Base-by-base conservation (phyloP, 2,329 filamentous ascomycete species). In the Alternaria dauci region DNA sequence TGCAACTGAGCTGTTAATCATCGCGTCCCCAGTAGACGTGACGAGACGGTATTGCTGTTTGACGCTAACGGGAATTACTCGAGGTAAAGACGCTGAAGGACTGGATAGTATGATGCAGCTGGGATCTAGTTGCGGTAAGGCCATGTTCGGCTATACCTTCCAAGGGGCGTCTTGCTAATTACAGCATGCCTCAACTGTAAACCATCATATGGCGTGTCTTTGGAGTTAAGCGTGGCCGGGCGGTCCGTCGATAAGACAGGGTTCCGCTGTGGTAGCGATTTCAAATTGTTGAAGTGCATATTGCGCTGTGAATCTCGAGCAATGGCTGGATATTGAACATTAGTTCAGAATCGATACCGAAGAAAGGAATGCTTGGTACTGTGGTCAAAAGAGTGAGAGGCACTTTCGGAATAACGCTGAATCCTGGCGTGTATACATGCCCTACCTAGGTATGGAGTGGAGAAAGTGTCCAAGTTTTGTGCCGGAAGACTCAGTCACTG, bases 51-150 rank as follows among this genome's bases (percentile, higher is more conserved):
- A 34, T 48, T 20, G 11, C 44, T 44, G 43, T 30, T 18, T n/a
- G 20, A 14, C 54, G 36, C 54, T 42, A 43, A 32, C 38, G 36
- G 44, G 44, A 42, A 51, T 56, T 36, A 32, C 26, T 50, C 28
- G 18, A 48, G 12, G n/a, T 30, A 12, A 48, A 48, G 28, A 28
- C 28, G 18, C 20, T 20, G 18, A 23, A 30, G 6, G 32, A 25
- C 20, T 18, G n/a, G 30, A 23, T 42, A n/a, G 39, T 25, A 42
- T 43, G 23, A n/a, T 43, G 41, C 23, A 43, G 41, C 11, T 9
- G 14, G 23, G 8, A 7, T 8, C 20, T 23, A 8, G 46, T 25
- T 23, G 30, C 18, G 30, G 6, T 36, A 48, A 16, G 46, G 30
- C 30, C 30, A 7, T 25, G 46, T 36, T 36, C 28, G 14, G 20